Conservation (phyloP, 129 eudicot genomes). For the Flaveria brownii region DNA sequence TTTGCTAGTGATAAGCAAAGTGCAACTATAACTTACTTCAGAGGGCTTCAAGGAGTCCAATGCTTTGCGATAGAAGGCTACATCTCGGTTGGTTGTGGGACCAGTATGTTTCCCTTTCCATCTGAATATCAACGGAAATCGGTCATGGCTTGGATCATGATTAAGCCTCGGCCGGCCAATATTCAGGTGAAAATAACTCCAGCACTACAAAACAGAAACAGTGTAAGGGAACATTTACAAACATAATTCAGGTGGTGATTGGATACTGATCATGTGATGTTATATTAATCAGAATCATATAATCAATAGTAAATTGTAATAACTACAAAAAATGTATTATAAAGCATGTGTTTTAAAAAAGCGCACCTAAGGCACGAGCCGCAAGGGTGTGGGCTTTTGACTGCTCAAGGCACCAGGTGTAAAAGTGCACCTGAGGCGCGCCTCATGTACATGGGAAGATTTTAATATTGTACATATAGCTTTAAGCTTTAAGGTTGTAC, state of each 20-base stretch:
- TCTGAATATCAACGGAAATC: constrained; percentile 91
- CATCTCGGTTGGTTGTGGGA: constrained; percentile 86
- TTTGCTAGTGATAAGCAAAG: background rate
- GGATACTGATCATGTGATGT: constrained; percentile 11
- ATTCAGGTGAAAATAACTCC: constrained; percentile 95
- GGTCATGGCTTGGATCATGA: constrained; percentile 78
- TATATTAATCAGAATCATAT: background rate
- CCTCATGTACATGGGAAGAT: no score
- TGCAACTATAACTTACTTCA: constrained; percentile 57
- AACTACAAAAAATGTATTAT: background rate
- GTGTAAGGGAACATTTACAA: constrained; percentile 1
- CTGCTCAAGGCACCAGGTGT: no score
- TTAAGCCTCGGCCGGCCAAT: constrained; percentile 91
- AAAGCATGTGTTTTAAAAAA: background rate
- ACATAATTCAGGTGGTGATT: background rate
- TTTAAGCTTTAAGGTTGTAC: no score
- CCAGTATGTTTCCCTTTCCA: constrained; percentile 98
- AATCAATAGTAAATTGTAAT: background rate
- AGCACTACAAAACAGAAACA: constrained; percentile 60
- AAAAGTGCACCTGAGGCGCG: no score
- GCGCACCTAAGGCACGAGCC: no score
- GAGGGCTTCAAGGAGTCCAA: constrained; percentile 74
- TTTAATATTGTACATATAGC: no score
- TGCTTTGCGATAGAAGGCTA: constrained; percentile 88
- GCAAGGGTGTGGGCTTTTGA: no score